Evolutionary conservation across 345 rosid genomes (phyloP).

Genomic region (Pistacia vera): DNA sequence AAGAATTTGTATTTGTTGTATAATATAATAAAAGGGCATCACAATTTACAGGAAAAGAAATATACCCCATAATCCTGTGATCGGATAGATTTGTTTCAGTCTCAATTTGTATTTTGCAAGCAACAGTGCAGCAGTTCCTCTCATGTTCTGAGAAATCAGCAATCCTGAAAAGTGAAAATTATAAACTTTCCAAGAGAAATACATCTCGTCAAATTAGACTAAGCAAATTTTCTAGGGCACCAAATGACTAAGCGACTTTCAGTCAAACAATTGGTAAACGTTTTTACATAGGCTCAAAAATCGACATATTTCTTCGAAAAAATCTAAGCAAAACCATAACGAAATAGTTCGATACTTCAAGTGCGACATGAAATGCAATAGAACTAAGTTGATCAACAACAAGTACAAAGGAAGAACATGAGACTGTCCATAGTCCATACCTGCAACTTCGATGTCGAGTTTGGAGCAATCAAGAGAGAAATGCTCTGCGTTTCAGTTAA

Average conservation of each 20-base stretch:
- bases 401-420: neutral
- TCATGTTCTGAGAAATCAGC: conserved; percentile 27
- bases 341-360: no score
- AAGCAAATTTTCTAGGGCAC: no score
- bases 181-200: neutral
- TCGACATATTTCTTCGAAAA: no score
- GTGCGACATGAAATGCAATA: no score
- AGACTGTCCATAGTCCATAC: neutral
- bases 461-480: neutral
- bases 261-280: no score
- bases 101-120: conserved; percentile 35
- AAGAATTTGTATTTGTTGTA: neutral
- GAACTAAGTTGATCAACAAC: neutral
- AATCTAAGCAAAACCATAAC: no score
- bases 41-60: neutral
- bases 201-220: no score
- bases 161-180: neutral
- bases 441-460: neutral
- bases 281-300: no score
- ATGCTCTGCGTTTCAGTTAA: neutral
- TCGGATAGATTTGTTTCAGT: conserved; percentile 34
- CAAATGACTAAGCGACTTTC: no score
- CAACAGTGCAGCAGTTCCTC: conserved; percentile 28
- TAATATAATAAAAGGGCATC: neutral
- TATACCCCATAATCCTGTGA: conserved; percentile 43